Percentiles rank a stretch among this genome's conserved stretches.
Conservation (phyloP, 1,284 basidiomycete species). For the Uromyces viciae-fabae region DNA sequence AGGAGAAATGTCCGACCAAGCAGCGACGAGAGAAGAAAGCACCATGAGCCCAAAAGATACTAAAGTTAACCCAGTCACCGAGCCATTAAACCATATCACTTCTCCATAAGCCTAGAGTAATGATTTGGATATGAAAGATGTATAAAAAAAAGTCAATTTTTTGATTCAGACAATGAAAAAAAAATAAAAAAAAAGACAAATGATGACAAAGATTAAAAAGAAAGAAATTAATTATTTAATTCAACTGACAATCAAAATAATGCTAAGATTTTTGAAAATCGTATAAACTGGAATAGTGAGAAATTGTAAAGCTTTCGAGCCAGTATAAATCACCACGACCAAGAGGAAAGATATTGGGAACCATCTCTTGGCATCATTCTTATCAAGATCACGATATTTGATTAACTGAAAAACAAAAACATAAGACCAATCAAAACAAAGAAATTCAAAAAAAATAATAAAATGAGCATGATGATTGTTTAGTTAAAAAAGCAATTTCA, state of each 20-base stretch:
- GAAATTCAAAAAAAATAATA: conserved; percentile 63
- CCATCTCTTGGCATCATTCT: conserved; percentile 83
- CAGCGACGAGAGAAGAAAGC: conserved; percentile 90
- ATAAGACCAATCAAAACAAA: conserved; percentile 65
- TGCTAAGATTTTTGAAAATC: conserved; percentile 99
- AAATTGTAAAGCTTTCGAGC: conserved; percentile 77
- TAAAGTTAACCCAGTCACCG: conserved; percentile 80
- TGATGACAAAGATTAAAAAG: conserved; percentile 37
- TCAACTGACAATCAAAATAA: conserved; percentile 80
- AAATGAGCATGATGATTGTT: neutral
- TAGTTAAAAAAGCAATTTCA: too few species aligned
- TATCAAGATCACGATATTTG: conserved; percentile 79
- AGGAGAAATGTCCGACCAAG: conserved; percentile 77
- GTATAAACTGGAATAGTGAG: conserved; percentile 59
- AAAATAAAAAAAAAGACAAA: neutral
- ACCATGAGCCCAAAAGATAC: conserved; percentile 91
- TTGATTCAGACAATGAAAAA: neutral
- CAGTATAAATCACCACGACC: conserved; percentile 94
- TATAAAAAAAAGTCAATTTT: neutral
- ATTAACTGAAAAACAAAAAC: conserved; percentile 60
- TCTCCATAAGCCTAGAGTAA: conserved; percentile 81
- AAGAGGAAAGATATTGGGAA: conserved; percentile 89
- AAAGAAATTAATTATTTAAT: neutral
- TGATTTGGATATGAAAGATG: neutral
- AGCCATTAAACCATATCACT: conserved; percentile 91